phyloP scores from a whole-genome alignment of 2,329 filamentous ascomycete genomes.

The Penicillium sp. region DNA sequence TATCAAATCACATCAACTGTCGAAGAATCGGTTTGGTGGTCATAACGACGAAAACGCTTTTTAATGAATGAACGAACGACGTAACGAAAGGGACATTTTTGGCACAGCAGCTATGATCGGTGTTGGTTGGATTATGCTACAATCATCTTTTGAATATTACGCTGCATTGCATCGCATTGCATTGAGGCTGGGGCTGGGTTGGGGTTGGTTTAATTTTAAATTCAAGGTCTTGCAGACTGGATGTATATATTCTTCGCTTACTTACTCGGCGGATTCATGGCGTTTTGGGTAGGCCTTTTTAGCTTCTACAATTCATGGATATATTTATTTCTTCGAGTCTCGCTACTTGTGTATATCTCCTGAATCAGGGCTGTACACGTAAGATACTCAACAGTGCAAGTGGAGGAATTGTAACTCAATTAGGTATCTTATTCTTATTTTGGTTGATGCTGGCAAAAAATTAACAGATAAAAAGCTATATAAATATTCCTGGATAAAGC shows the following conservation, averaged over 20 bases:
- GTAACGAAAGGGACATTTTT: neutral
- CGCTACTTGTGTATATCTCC: too few species aligned
- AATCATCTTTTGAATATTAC: neutral
- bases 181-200: neutral
- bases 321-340: neutral
- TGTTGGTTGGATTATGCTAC: neutral
- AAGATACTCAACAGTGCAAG: too few species aligned
- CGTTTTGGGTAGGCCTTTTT: neutral
- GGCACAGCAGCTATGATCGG: neutral
- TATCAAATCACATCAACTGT: neutral
- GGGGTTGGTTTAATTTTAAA: neutral
- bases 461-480: constrained; percentile 10
- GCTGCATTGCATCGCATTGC: neutral
- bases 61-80: constrained; percentile 1
- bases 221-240: neutral
- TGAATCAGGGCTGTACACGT: too few species aligned
- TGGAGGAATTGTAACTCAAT: neutral
- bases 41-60: constrained; percentile 2
- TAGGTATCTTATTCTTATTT: neutral
- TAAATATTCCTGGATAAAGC: constrained; percentile 4
- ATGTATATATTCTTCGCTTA: neutral
- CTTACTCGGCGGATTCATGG: neutral
- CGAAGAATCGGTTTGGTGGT: too few species aligned
- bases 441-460: neutral
- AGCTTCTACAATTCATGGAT: neutral